A percentile compares a stretch with the other conserved stretches of the same genome.
Evolutionary conservation across 805 yeast species (phyloP).

Genomic region (Ogataea populi-albae): DNA sequence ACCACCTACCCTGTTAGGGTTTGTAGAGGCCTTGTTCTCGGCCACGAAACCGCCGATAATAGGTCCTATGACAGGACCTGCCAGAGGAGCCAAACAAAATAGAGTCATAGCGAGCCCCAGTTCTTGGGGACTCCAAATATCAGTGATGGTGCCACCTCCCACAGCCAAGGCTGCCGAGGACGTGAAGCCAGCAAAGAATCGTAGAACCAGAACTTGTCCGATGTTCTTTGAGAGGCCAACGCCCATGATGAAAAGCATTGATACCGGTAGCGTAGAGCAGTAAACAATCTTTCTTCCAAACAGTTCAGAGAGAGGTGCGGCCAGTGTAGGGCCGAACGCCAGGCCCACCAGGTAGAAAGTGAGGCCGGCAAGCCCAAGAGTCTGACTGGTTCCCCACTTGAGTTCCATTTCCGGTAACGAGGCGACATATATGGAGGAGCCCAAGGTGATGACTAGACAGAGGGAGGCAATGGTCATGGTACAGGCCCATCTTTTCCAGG

Average conservation of each 20-base stretch:
- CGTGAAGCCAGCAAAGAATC: constrained; percentile 72
- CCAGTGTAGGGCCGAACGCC: constrained; percentile 65
- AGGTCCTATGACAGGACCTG: constrained; percentile 80
- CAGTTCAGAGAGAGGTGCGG: constrained; percentile 71
- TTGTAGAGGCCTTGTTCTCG: constrained; percentile 36
- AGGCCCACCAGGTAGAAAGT: constrained; percentile 70
- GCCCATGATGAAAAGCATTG: constrained; percentile 73
- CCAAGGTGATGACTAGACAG: constrained; percentile 70
- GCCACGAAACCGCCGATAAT: constrained; percentile 72
- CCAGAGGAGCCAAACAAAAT: constrained; percentile 76
- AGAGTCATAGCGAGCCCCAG: constrained; percentile 71
- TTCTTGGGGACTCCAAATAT: constrained; percentile 66
- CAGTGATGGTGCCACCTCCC: constrained; percentile 82
- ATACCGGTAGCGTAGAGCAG: constrained; percentile 54
- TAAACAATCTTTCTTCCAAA: constrained; percentile 67
- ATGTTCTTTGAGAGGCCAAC: constrained; percentile 65
- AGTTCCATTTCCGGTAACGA: constrained; percentile 55
- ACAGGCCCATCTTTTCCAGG: constrained; percentile 58
- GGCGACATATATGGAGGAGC: constrained; percentile 68
- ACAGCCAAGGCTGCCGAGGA: constrained; percentile 83
- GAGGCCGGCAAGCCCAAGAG: constrained; percentile 63
- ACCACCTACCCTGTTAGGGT: constrained; percentile 34
- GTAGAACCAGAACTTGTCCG: constrained; percentile 56
- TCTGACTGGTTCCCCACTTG: constrained; percentile 53
- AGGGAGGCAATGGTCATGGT: constrained; percentile 63